phyloP scores from a whole-genome alignment of 306 rosid species.

The Cucurbita ficifolia region DNA sequence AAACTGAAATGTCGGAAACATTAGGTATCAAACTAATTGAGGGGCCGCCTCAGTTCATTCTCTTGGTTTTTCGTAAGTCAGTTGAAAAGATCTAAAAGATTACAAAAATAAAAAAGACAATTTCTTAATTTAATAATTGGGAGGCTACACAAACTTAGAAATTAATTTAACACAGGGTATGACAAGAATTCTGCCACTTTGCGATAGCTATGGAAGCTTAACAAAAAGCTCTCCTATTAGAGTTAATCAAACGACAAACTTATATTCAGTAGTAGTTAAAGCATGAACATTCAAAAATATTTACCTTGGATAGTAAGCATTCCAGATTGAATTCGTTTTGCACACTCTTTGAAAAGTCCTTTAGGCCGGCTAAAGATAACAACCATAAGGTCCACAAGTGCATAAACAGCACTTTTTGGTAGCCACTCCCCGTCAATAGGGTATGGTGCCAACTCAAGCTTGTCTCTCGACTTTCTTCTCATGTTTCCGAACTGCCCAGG shows the following conservation, averaged over 20 bases:
- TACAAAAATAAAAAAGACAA: no score
- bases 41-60: background rate
- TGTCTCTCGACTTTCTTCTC: slow-evolving; percentile 54
- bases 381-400: slow-evolving; percentile 73
- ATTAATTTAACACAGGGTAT: background rate
- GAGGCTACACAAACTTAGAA: background rate
- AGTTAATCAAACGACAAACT: background rate
- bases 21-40: background rate
- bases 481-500: slow-evolving; percentile 75
- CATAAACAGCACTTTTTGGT: slow-evolving; percentile 88
- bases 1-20: background rate
- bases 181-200: background rate
- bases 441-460: slow-evolving; percentile 79
- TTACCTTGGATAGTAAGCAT: slow-evolving; percentile 60
- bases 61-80: background rate
- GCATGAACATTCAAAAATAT: background rate
- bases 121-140: background rate
- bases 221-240: background rate
- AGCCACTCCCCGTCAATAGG: slow-evolving; percentile 98
- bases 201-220: background rate
- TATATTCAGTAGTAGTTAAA: background rate
- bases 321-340: slow-evolving; percentile 78
- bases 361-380: slow-evolving; percentile 82
- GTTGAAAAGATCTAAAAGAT: background rate
- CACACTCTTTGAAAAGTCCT: slow-evolving; percentile 92